Evolutionary conservation across 306 rosid genomes (phyloP).

Genomic region (Fragaria ananassa): DNA sequence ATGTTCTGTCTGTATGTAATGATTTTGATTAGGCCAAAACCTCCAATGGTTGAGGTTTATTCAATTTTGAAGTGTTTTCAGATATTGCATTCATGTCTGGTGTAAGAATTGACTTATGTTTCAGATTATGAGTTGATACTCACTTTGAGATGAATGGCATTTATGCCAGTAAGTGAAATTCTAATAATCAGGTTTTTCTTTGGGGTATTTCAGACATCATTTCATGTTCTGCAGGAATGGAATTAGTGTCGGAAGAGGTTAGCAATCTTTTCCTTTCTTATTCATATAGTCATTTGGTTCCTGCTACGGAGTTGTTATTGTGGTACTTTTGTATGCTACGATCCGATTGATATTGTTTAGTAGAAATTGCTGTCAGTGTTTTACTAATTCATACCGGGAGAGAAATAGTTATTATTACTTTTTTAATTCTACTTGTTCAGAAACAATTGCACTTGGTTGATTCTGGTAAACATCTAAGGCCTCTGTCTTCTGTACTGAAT

Average conservation of each 20-base stretch:
- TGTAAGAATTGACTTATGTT: neutral
- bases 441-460: slow-evolving; percentile 49
- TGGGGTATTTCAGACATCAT: slow-evolving; percentile 49
- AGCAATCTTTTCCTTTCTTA: slow-evolving; percentile 25
- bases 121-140: neutral
- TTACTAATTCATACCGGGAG: slow-evolving; percentile 18
- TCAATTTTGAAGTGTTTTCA: neutral
- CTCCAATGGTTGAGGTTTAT: neutral
- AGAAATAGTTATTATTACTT: slow-evolving; percentile 11
- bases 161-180: slow-evolving; percentile 3
- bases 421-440: slow-evolving; percentile 24
- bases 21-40: neutral
- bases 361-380: neutral
- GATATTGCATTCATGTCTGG: neutral
- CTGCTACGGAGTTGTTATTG: neutral
- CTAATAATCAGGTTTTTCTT: slow-evolving; percentile 15
- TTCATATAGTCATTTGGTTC: slow-evolving; percentile 4
- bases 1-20: neutral
- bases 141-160: neutral
- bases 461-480: slow-evolving; percentile 34
- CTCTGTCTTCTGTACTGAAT: slow-evolving; percentile 45
- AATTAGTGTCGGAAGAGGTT: slow-evolving; percentile 81
- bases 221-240: slow-evolving; percentile 69
- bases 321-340: neutral
- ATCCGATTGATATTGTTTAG: neutral